phyloP scores from a whole-genome alignment of 768 basidiomycete genomes.

The Mycena albidolilacea region DNA sequence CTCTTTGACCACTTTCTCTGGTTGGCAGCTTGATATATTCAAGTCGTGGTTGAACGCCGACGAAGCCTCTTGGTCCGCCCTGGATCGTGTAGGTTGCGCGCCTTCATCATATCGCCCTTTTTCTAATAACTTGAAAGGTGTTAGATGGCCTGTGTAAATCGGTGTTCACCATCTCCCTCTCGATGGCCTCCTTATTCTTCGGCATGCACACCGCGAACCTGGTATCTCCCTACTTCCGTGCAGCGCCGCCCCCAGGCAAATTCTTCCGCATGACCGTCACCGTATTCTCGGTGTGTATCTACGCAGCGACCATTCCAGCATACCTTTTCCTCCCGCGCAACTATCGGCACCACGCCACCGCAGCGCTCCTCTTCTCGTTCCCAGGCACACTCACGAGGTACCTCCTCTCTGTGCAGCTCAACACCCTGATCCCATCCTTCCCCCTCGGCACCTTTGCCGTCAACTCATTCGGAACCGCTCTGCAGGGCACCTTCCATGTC shows the following conservation, averaged over 20 bases:
- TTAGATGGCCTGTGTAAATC: conserved; percentile 90
- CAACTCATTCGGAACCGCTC: conserved; percentile 81
- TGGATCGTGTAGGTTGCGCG: conserved; percentile 76
- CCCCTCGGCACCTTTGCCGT: conserved; percentile 86
- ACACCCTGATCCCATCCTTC: conserved; percentile 71
- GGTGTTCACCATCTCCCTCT: conserved; percentile 82
- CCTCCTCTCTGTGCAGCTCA: conserved; percentile 79
- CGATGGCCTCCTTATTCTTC: conserved; percentile 80
- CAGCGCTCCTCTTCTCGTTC: conserved; percentile 90
- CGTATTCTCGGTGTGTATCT: conserved; percentile 72
- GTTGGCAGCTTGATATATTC: conserved; percentile 94
- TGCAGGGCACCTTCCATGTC: conserved; percentile 82
- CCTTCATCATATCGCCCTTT: background rate
- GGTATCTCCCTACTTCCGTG: conserved; percentile 58
- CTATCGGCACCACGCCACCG: conserved; percentile 86
- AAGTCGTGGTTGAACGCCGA: conserved; percentile 84
- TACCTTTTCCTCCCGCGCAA: conserved; percentile 80
- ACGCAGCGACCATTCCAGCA: conserved; percentile 81
- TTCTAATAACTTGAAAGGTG: conserved; percentile 64
- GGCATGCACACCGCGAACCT: conserved; percentile 74
- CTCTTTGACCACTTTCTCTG: conserved; percentile 95
- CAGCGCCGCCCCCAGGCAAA: conserved; percentile 58
- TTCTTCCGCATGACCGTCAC: conserved; percentile 66
- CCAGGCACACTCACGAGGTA: conserved; percentile 92
- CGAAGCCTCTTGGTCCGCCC: conserved; percentile 68